phyloP scores from a whole-genome alignment of 192 early-diverging fungal genomes.

The Hyaloraphidium curvatum region DNA sequence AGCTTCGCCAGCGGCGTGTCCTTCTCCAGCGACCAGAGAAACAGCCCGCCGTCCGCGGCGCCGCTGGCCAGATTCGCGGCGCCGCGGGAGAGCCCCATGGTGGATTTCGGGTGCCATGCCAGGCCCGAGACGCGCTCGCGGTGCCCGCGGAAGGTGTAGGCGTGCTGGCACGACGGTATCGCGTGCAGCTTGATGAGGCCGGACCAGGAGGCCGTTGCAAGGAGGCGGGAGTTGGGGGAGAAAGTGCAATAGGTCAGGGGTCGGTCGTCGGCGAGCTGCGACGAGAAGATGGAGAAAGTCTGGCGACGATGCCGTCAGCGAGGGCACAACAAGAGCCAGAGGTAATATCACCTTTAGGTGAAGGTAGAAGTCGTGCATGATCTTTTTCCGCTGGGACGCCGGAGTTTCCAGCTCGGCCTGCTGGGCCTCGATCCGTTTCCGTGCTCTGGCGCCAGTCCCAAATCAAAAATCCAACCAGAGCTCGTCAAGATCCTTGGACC shows the following conservation, averaged over 20 bases:
- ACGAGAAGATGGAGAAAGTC: constrained; percentile 44
- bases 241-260: constrained; percentile 60
- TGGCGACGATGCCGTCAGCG: background rate
- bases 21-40: constrained; percentile 70
- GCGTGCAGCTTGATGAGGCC: constrained; percentile 76
- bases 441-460: constrained; percentile 28
- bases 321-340: background rate
- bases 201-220: constrained; percentile 71
- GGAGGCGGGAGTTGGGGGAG: constrained; percentile 49
- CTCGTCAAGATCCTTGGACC: background rate
- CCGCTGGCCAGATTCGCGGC: constrained; percentile 67
- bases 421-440: constrained; percentile 39
- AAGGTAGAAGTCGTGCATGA: constrained; percentile 51
- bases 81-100: constrained; percentile 26
- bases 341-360: constrained; percentile 36
- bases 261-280: constrained; percentile 78
- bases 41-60: constrained; percentile 52
- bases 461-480: background rate
- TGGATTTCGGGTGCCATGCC: constrained; percentile 69
- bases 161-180: constrained; percentile 27
- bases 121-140: constrained; percentile 73
- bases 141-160: constrained; percentile 33
- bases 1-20: constrained; percentile 57
- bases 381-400: constrained; percentile 39
- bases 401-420: constrained; percentile 41